phyloP scores from a whole-genome alignment of 2,329 filamentous ascomycete genomes.

The Colletotrichum magnum region DNA sequence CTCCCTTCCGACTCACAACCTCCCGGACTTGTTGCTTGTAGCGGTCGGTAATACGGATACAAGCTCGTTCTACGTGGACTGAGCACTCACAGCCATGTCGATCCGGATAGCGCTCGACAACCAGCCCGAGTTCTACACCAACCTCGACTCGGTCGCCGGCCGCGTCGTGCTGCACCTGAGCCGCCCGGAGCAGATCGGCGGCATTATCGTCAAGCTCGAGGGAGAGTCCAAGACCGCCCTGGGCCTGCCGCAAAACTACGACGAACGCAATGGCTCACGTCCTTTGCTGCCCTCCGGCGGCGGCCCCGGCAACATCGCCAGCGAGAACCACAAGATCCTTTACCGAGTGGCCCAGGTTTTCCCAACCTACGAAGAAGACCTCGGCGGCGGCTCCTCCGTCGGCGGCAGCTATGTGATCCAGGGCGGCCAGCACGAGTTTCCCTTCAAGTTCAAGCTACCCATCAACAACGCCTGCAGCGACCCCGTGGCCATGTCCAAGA shows the following conservation, averaged over 20 bases:
- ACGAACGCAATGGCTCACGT: constrained; percentile 39
- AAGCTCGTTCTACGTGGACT: constrained; percentile 28
- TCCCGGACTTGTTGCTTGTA: constrained; percentile 21
- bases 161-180: constrained; percentile 69
- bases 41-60: background rate
- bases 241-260: constrained; percentile 62
- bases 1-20: constrained; percentile 10
- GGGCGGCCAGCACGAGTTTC: constrained; percentile 80
- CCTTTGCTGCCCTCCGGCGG: constrained; percentile 52
- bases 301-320: constrained; percentile 59
- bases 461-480: constrained; percentile 82
- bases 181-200: constrained; percentile 78
- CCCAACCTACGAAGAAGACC: constrained; percentile 67
- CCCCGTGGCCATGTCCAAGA: constrained; percentile 65
- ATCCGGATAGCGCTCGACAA: constrained; percentile 77
- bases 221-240: constrained; percentile 82
- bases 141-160: constrained; percentile 81
- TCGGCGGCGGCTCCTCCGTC: constrained; percentile 56
- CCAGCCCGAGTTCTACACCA: constrained; percentile 81
- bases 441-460: constrained; percentile 83
- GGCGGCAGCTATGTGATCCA: constrained; percentile 70
- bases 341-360: constrained; percentile 83
- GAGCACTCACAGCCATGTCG: constrained; percentile 65
- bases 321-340: constrained; percentile 79
- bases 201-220: constrained; percentile 86